Evolutionary conservation across 2,329 filamentous ascomycete species (phyloP).

Genomic region (Incumbomyces lentus): DNA sequence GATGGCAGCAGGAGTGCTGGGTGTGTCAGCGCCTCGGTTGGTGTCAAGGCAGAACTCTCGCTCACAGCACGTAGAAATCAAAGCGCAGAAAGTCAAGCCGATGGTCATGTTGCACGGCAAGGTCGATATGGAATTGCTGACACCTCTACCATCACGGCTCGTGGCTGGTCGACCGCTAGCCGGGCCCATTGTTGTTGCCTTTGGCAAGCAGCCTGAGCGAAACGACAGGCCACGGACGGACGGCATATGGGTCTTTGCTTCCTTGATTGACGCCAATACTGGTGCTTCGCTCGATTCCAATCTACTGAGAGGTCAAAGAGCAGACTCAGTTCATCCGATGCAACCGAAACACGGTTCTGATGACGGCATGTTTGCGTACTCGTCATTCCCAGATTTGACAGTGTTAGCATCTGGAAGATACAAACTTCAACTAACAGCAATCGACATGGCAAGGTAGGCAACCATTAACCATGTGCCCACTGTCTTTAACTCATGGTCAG

Average conservation of each 20-base stretch:
- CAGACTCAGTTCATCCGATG: constrained; percentile 17
- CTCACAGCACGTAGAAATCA: too few species aligned
- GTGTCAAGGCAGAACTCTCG: too few species aligned
- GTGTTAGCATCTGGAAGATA: constrained; percentile 18
- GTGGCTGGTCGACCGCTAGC: not conserved
- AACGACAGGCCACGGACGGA: not conserved
- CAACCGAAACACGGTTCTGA: constrained; percentile 10
- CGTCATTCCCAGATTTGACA: constrained; percentile 15
- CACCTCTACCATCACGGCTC: not conserved
- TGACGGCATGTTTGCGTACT: constrained; percentile 14
- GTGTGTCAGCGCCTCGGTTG: too few species aligned
- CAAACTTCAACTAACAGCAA: constrained; percentile 15
- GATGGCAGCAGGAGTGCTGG: too few species aligned
- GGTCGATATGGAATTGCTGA: constrained; percentile 1
- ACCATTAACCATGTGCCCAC: not conserved
- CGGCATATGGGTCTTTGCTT: constrained; percentile 16
- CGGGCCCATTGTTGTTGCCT: not conserved
- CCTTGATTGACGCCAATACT: constrained; percentile 14
- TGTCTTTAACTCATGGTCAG: not conserved
- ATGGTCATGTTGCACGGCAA: not conserved
- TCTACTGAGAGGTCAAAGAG: constrained; percentile 16
- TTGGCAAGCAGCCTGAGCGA: not conserved
- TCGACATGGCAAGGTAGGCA: constrained; percentile 19
- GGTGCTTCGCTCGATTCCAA: constrained; percentile 14
- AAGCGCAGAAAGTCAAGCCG: too few species aligned